phyloP scores from a whole-genome alignment of 495 filamentous ascomycete genomes.

The Aspergillus ellipticus region DNA sequence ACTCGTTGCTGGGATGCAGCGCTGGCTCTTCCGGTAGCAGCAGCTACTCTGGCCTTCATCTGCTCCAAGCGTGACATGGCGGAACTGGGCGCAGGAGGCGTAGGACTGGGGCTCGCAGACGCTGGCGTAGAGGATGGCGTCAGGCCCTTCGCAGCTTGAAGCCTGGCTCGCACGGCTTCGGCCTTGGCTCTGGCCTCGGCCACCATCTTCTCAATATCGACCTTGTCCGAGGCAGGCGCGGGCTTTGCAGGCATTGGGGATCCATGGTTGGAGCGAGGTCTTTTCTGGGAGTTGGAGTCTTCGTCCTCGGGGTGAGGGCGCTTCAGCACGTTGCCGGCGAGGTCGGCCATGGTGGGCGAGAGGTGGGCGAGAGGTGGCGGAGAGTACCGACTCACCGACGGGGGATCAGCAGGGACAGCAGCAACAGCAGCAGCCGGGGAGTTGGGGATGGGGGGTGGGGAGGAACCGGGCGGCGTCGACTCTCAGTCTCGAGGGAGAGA shows the following conservation, averaged over 20 bases:
- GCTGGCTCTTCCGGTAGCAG: constrained; percentile 62
- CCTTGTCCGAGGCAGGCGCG: constrained; percentile 35
- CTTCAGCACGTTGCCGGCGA: constrained; percentile 51
- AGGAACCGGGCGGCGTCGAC: no score
- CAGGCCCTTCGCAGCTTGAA: constrained; percentile 41
- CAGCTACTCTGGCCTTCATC: constrained; percentile 80
- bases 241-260: constrained; percentile 47
- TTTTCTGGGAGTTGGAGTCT: constrained; percentile 52
- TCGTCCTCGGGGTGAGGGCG: constrained; percentile 55
- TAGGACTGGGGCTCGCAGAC: constrained; percentile 33
- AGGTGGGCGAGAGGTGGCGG: no score
- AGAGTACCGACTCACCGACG: constrained; percentile 18
- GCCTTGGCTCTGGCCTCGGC: constrained; percentile 61
- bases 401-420: neutral
- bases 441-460: no score
- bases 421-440: no score
- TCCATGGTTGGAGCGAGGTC: constrained; percentile 56
- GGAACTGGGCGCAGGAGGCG: constrained; percentile 45
- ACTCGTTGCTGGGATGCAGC: constrained; percentile 38
- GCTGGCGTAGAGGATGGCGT: constrained; percentile 21
- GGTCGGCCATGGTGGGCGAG: constrained; percentile 47
- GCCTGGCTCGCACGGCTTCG: constrained; percentile 54
- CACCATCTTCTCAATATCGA: constrained; percentile 58
- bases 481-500: no score
- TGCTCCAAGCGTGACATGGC: constrained; percentile 53